These are phyloP conservation scores for Podospora australis DNA, from an alignment of 495 filamentous ascomycete species.

Conservation along the genomic window DNA sequence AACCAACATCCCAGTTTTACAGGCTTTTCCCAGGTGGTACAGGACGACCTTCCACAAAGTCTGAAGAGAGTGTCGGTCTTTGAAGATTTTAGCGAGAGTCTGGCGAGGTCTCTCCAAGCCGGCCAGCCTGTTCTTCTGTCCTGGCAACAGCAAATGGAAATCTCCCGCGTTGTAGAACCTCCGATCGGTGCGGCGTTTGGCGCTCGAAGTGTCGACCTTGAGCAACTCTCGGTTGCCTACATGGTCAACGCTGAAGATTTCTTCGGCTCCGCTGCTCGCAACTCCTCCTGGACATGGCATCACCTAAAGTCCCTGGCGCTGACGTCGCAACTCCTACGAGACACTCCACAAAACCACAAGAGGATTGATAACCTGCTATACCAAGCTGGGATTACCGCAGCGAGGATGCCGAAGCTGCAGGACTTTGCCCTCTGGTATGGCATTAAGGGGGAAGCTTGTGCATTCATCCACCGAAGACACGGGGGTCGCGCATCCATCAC, in stretches of 20 bases:
- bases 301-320: slow-evolving; percentile 10
- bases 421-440: slow-evolving; percentile 28
- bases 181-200: slow-evolving; percentile 6
- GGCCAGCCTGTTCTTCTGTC: background rate
- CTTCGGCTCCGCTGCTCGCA: slow-evolving; percentile 6
- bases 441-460: slow-evolving; percentile 19
- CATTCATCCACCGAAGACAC: slow-evolving; percentile 24
- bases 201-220: slow-evolving; percentile 6
- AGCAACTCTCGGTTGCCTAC: slow-evolving; percentile 10
- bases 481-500: slow-evolving; percentile 12
- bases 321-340: slow-evolving; percentile 5
- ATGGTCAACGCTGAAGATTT: slow-evolving; percentile 11
- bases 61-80: slow-evolving; percentile 9
- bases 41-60: slow-evolving; percentile 7
- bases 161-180: slow-evolving; percentile 4
- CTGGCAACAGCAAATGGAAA: background rate
- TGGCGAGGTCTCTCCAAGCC: background rate
- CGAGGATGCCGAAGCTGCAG: slow-evolving; percentile 22
- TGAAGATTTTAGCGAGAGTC: slow-evolving; percentile 10
- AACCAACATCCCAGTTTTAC: too few relatives aligned
- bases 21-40: too few relatives aligned
- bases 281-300: slow-evolving; percentile 6
- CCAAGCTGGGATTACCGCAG: slow-evolving; percentile 4
- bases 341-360: background rate
- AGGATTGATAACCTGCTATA: slow-evolving; percentile 3